Evolutionary conservation across 2,329 filamentous ascomycete genomes (phyloP).

Genomic region (Colletotrichum phormii): DNA sequence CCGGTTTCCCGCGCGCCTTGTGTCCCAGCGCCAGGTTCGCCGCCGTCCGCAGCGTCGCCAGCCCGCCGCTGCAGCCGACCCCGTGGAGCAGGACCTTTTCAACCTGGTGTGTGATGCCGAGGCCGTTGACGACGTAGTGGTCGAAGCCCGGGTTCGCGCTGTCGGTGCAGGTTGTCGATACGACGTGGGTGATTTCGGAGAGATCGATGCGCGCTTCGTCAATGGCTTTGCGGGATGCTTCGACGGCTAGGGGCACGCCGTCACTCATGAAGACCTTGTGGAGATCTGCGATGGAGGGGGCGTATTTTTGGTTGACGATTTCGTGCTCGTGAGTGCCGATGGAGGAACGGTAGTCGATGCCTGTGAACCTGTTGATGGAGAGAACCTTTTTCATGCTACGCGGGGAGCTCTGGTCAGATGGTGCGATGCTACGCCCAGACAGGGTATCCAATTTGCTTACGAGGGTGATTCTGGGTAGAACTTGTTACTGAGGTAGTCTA

Average conservation of each 20-base stretch:
- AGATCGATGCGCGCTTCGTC: constrained; percentile 63
- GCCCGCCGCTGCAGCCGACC: constrained; percentile 73
- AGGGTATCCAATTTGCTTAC: constrained; percentile 53
- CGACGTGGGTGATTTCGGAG: constrained; percentile 72
- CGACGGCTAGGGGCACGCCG: constrained; percentile 68
- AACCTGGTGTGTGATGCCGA: constrained; percentile 68
- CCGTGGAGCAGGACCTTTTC: constrained; percentile 76
- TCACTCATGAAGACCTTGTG: constrained; percentile 67
- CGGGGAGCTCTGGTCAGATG: no score
- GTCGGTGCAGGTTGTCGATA: constrained; percentile 76
- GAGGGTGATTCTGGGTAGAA: constrained; percentile 71
- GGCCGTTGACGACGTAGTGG: constrained; percentile 69
- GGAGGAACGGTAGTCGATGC: constrained; percentile 72
- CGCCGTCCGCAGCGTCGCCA: constrained; percentile 71
- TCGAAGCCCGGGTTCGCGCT: constrained; percentile 78
- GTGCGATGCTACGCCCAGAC: no score
- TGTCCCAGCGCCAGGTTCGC: constrained; percentile 75
- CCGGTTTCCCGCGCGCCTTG: constrained; percentile 67
- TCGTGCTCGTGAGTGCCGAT: constrained; percentile 72
- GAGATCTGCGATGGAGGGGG: constrained; percentile 67
- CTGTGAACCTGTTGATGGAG: constrained; percentile 72
- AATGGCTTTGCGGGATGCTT: constrained; percentile 66
- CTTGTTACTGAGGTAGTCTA: constrained; percentile 64
- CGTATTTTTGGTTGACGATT: constrained; percentile 65
- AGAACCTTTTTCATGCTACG: constrained; percentile 72